Base-by-base conservation (phyloP, 2,329 filamentous ascomycete species). In the Claviceps citrina region DNA sequence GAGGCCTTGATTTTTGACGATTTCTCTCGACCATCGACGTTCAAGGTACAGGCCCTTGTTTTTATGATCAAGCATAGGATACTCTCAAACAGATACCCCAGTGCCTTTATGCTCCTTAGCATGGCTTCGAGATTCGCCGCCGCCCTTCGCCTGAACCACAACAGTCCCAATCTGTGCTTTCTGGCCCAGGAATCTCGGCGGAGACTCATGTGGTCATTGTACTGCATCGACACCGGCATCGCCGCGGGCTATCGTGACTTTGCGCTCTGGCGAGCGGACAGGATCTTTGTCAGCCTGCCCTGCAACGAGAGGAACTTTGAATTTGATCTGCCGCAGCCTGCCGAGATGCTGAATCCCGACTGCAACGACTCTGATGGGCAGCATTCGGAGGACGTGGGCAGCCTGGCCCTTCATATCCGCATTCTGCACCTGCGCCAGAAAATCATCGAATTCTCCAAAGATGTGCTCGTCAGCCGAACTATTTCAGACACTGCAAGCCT, bases 241-340 rank as follows among this genome's bases (percentile, higher is more conserved):
- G 63, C 62, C 0, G 58, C 60, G 18, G 64, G 64, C 2, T 56
- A 66, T 31, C 58, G 60, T 3, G 64, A 67, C 44, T 66, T 64
- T 44, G 57, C 63, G n/a, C 54, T 66, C 7, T 66, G 62, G 53
- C 56, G 57, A 2, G 54, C 57, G 12, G 63, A 65, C 24, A 54
- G 51, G 15, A 63, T 67, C 20, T 58, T 63, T 43, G 53, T 67
- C 27, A 53, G 59, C 25, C 49, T 65, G 27, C 64, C 65, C 0
- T 64, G 62, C 46, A 57, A 61, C 40, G 64, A 67, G 45, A 57
- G 61, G 41, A 61, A 66, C 27, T 67, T 67, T 44, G 71, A 76
- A 50, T 73, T 73, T 45, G 70, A 74, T 50, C 62, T 74, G 1
- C 67, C 70, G 5, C 70, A 75, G 48, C 58, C 62, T 4, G 71